Evolutionary conservation across 768 basidiomycete species (phyloP).

Genomic region (Zangia roseola): DNA sequence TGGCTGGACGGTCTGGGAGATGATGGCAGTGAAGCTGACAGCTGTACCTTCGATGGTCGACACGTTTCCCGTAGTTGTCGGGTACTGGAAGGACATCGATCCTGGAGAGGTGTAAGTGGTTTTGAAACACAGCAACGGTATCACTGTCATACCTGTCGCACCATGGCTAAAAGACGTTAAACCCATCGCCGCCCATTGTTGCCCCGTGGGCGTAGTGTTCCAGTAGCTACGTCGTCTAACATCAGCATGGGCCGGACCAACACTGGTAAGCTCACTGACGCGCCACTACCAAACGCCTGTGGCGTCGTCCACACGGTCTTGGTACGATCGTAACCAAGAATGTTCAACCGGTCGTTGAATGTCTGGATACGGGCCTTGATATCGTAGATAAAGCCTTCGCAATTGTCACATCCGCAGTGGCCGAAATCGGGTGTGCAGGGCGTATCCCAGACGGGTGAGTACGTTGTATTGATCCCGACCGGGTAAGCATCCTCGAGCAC

Average conservation of each 20-base stretch:
- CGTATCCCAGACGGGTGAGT: constrained; percentile 58
- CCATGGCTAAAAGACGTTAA: constrained; percentile 28
- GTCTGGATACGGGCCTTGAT: constrained; percentile 65
- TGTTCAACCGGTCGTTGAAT: constrained; percentile 54
- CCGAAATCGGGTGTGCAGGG: constrained; percentile 64
- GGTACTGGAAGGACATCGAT: constrained; percentile 29
- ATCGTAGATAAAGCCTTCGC: constrained; percentile 62
- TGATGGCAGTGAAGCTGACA: neutral
- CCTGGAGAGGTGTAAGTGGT: constrained; percentile 13
- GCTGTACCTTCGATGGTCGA: constrained; percentile 27
- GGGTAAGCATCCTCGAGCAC: constrained; percentile 48
- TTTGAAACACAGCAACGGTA: neutral
- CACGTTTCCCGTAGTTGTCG: constrained; percentile 18
- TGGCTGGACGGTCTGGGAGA: constrained; percentile 13
- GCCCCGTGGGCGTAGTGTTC: constrained; percentile 29
- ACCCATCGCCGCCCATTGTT: constrained; percentile 25
- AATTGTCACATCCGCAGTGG: constrained; percentile 72
- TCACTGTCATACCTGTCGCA: constrained; percentile 18
- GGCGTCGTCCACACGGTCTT: constrained; percentile 78
- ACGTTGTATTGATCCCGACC: constrained; percentile 59
- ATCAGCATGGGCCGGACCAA: neutral
- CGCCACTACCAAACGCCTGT: constrained; percentile 67
- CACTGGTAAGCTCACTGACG: constrained; percentile 18
- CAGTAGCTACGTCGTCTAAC: constrained; percentile 33
- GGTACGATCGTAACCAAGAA: constrained; percentile 62